phyloP scores from a whole-genome alignment of 768 basidiomycete species.

The Lentinus tigrinus region DNA sequence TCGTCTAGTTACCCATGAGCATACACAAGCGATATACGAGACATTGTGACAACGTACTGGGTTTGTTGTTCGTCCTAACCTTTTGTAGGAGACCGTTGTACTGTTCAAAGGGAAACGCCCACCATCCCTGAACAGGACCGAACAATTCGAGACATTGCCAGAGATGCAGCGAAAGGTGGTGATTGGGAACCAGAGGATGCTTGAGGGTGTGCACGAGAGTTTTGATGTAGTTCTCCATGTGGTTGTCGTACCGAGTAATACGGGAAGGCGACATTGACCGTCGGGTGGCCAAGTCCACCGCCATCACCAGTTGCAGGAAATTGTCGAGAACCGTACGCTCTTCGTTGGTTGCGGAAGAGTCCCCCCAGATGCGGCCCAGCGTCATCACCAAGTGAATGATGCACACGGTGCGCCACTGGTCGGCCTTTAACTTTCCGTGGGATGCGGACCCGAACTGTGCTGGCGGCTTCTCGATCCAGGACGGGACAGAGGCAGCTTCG shows the following conservation, averaged over 20 bases:
- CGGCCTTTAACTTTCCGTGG: conserved; percentile 24
- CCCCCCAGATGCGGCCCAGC: conserved; percentile 36
- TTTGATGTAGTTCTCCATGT: conserved; percentile 20
- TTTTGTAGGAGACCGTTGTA: conserved; percentile 28
- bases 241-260: conserved; percentile 3
- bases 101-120: conserved; percentile 30
- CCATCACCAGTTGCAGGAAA: conserved; percentile 25
- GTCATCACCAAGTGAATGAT: conserved; percentile 34
- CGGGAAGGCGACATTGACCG: not conserved
- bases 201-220: conserved; percentile 23
- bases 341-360: conserved; percentile 7
- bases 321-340: conserved; percentile 25
- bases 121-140: conserved; percentile 29
- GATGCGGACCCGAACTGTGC: conserved; percentile 10
- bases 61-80: conserved; percentile 23
- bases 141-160: conserved; percentile 24
- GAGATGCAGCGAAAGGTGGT: conserved; percentile 34
- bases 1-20: not conserved
- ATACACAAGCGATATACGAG: too few relatives aligned
- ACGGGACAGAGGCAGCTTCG: not conserved
- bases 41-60: not conserved
- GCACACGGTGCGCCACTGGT: conserved; percentile 34
- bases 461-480: conserved; percentile 16
- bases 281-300: conserved; percentile 24
- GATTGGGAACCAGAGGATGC: conserved; percentile 27